Evolutionary conservation across 352 stramenopile species (phyloP).

Genomic region (Hyaloperonospora brassicae): DNA sequence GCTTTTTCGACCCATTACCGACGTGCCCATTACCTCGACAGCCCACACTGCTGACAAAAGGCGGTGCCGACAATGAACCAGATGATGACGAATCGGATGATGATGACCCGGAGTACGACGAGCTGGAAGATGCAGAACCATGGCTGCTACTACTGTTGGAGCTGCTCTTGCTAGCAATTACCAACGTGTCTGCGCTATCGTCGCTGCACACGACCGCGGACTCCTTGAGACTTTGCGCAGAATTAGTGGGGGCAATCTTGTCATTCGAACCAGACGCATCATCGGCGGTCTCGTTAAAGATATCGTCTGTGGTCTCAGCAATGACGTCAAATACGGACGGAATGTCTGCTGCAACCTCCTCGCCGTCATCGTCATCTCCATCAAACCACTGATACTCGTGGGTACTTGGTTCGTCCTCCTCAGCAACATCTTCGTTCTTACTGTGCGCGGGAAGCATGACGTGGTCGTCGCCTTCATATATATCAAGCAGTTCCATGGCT

Average conservation of each 20-base stretch:
- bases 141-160: constrained; percentile 22
- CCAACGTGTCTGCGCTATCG: constrained; percentile 20
- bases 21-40: constrained; percentile 22
- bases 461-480: constrained; percentile 20
- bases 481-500: constrained; percentile 19
- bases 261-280: constrained; percentile 23
- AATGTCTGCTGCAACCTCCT: constrained; percentile 10
- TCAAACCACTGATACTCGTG: constrained; percentile 36
- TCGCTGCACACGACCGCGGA: constrained; percentile 22
- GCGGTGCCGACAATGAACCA: constrained; percentile 16
- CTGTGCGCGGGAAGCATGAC: constrained; percentile 16
- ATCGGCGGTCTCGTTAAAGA: constrained; percentile 20
- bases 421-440: constrained; percentile 7
- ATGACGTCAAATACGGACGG: constrained; percentile 15
- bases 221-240: constrained; percentile 2
- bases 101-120: background rate
- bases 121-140: constrained; percentile 13
- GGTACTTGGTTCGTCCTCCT: constrained; percentile 8
- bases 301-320: constrained; percentile 19
- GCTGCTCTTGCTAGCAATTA: constrained; percentile 17
- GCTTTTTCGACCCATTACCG: constrained; percentile 7
- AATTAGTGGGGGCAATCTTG: constrained; percentile 9
- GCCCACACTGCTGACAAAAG: constrained; percentile 19
- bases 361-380: constrained; percentile 24
- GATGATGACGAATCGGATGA: constrained; percentile 10